A percentile compares a stretch with the other conserved stretches of the same genome.
Conservation (phyloP, 345 rosid species). For the sweet orange (Citrus sinensis) region DNA sequence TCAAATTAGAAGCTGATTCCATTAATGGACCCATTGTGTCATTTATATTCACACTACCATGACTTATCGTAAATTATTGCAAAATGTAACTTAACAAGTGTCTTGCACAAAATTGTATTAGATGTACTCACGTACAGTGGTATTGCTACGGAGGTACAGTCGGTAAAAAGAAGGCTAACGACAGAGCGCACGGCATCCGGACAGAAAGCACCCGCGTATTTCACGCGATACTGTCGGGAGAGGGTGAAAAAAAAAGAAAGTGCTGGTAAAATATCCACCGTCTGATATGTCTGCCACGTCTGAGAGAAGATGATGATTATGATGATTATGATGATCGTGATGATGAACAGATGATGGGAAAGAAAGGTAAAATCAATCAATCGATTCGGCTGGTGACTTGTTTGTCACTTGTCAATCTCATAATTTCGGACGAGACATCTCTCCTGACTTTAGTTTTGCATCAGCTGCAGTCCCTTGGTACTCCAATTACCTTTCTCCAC, state of each 20-base stretch:
- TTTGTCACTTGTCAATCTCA: conserved; percentile 11
- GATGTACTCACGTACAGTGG: not conserved
- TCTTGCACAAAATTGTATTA: too few relatives aligned
- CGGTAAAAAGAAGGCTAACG: not conserved
- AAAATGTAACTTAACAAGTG: too few relatives aligned
- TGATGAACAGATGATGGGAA: not conserved
- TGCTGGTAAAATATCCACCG: conserved; percentile 17
- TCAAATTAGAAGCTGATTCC: too few relatives aligned
- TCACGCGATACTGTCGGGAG: conserved; percentile 38
- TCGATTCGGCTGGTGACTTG: not conserved
- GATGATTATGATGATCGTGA: not conserved
- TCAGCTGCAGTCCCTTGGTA: not conserved
- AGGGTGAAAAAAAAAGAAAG: not conserved
- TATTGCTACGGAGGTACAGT: not conserved
- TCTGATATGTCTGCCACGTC: conserved; percentile 28
- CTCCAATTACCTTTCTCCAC: not conserved
- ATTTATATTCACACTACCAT: too few relatives aligned
- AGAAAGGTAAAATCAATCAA: not conserved
- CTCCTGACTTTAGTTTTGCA: conserved; percentile 13
- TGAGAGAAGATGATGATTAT: not conserved
- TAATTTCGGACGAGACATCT: conserved; percentile 17
- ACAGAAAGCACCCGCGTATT: conserved; percentile 44
- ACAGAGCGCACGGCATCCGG: not conserved
- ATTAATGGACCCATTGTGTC: too few relatives aligned
- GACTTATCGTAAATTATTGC: too few relatives aligned